Evolutionary conservation across 495 filamentous ascomycete genomes (phyloP), one percentile per base, ranked within the genome.

Genomic region (Astrothelium macrocarpum): DNA sequence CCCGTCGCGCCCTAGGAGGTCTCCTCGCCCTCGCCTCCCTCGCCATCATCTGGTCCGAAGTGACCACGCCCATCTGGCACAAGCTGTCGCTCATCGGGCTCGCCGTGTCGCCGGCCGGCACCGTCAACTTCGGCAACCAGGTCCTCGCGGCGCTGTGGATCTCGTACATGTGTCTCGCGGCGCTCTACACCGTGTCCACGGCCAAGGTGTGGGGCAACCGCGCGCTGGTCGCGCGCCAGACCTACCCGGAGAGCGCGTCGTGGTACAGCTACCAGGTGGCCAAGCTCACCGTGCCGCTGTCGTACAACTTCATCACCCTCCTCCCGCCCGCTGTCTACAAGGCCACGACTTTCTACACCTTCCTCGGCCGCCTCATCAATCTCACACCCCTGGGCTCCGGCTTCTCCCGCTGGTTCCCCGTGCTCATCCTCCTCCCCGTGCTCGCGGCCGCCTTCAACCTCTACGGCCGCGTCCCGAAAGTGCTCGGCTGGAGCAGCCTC

Each of bases 271-370:
- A 87, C 32, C 89, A 96, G 67, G 88, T 96, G 31, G 92, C 94
- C 10, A 86, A 89, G 60, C 81, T 98, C 32, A 95, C 89, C 34
- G 91, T 97, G 3, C 94, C 94, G 2, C 81, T 97, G 20, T 85
- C 90, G 23, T 97, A 95, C 80, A 97, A 98, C 74, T 97, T 98
- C 71, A 81, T 95, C 72, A 95, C 91, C 2, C 91, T 97, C 68
- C 72, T 96, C 23, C 85, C 87, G 7, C 81, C 76, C 26, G 76
- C 73, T 5, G 78, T 93, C 36, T 90, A 88, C 69, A 71, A 79
- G 45, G 70, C 75, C 18, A 96, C 91, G 10, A 84, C 87, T 0
- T 98, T 96, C 75, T 94, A 95, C 71, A 72, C 82, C 34, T 95
- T 98, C 70, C 80, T 98, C 2, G 94, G 94, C 25, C 73, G 83